Evolutionary conservation across 2,329 filamentous ascomycete species (phyloP), one percentile per base, ranked within the genome.

Genomic region (Mycosphaerella sp.): DNA sequence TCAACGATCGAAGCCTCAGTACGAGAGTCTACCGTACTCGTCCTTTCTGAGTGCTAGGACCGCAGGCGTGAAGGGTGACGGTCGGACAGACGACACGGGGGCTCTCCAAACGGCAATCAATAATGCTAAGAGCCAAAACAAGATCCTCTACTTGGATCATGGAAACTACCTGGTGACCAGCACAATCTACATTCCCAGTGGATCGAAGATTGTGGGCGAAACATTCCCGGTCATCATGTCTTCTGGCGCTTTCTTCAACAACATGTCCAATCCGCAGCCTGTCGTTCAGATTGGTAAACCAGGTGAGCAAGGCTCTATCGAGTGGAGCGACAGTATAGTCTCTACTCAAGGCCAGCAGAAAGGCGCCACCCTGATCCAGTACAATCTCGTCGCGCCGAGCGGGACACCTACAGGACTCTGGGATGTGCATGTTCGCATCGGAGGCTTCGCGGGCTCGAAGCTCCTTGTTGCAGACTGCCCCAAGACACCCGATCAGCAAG

Each of bases 131-230:
- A 41, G 50, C 6, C 54, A 59, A 30, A 50, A 58, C 48, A 77
- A 85, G 60, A 69, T 91, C 56, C 77, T 87, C 52, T 90, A 83
- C 71, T 85, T 91, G 59, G 85, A 88, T 63, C 82, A 85, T 62
- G 87, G 87, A 49, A 79, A 83, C 44, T 89, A 90, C 67, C 68
- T 86, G 49, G 73, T 90, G 59, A 82, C 79, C 39, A 52, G 39
- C 40, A 90, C 86, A 1, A 72, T 90, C 67, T 78, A 79, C 59
- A 77, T 90, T 7, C 86, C 86, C 51, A 59, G 65, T 1, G 72
- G 73, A 10, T 73, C 76, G 9, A 78, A 74, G 56, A 79, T 86
- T 50, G 74, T 82, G 2, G 83, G 83, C 12, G 81, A 86, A 59
- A 74, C 73, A 2, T 75, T 76, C 58, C 73, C 75, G 1, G 73